Conservation (phyloP, 202 grass and related monocot species). For the Elaeis oleifera region DNA sequence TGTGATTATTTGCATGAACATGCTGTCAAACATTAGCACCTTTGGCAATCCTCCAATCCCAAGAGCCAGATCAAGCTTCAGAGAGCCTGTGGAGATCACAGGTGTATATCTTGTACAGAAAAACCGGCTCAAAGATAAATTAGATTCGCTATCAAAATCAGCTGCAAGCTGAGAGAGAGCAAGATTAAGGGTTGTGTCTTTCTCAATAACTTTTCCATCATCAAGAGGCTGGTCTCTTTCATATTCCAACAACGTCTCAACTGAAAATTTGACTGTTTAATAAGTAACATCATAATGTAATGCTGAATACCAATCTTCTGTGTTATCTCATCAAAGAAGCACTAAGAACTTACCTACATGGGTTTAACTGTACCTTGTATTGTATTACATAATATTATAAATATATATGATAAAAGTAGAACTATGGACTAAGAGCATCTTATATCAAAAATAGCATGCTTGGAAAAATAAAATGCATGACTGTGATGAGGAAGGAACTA, state of each 20-base stretch:
- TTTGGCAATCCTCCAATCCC: conserved; percentile 83
- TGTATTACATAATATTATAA: too few relatives aligned
- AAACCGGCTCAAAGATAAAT: conserved; percentile 61
- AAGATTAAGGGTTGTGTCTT: conserved; percentile 42
- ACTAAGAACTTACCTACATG: too few relatives aligned
- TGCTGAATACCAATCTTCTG: too few relatives aligned
- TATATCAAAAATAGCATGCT: too few relatives aligned
- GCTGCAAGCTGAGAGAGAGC: conserved; percentile 66
- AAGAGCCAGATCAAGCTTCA: conserved; percentile 86
- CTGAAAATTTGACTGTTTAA: conserved; percentile 47
- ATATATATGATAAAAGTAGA: too few relatives aligned
- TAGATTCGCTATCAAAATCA: conserved; percentile 86
- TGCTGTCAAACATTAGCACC: conserved; percentile 26
- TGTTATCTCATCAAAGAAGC: too few relatives aligned
- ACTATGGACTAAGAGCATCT: too few relatives aligned
- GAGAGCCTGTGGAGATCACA: conserved; percentile 68
- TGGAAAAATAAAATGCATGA: too few relatives aligned
- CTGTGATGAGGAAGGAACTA: too few relatives aligned
- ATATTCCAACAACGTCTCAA: conserved; percentile 59
- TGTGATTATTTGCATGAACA: too few relatives aligned
- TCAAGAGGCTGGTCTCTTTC: conserved; percentile 52
- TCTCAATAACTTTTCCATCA: conserved; percentile 28
- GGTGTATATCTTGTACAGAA: conserved; percentile 41
- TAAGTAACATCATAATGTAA: conserved; percentile 17
- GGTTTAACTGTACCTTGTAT: too few relatives aligned